Evolutionary conservation across 148 eudicot species (phyloP).

Genomic region (Cornus florida): DNA sequence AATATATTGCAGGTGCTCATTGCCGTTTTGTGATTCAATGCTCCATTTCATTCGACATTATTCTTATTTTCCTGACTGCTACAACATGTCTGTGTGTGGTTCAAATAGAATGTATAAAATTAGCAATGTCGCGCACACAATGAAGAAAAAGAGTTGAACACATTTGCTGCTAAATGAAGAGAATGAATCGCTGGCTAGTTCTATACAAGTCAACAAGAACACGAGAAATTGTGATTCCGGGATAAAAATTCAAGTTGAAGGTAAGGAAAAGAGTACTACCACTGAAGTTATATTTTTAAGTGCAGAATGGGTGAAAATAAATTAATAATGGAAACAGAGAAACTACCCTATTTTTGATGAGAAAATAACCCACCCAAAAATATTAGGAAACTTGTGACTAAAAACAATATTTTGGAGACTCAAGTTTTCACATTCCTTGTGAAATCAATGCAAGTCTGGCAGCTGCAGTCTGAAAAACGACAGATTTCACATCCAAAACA

Average conservation of each 20-base stretch:
- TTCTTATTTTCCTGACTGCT: too few relatives aligned
- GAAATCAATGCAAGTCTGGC: slow-evolving; percentile 68
- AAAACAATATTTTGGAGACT: background rate
- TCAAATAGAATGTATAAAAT: too few relatives aligned
- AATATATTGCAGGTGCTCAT: too few relatives aligned
- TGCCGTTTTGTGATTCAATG: too few relatives aligned
- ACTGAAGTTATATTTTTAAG: background rate
- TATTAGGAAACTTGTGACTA: background rate
- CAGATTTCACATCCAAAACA: slow-evolving; percentile 73
- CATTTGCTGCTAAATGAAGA: background rate
- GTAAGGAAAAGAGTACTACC: slow-evolving; percentile 4
- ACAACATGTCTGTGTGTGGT: too few relatives aligned
- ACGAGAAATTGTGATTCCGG: background rate
- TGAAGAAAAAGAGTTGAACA: too few relatives aligned
- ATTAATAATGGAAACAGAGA: slow-evolving; percentile 1
- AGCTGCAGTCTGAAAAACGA: slow-evolving; percentile 64
- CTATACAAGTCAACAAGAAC: background rate
- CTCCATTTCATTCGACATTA: too few relatives aligned
- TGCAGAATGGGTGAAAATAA: slow-evolving; percentile 11
- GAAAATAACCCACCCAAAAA: too few relatives aligned
- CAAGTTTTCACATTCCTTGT: slow-evolving; percentile 40
- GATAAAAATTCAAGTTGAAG: background rate
- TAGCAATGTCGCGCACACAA: too few relatives aligned
- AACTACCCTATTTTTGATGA: slow-evolving; percentile 5
- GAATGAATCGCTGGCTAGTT: slow-evolving; percentile 13